phyloP scores from a whole-genome alignment of 192 early-diverging fungal species.

The Dissophora globulifera region DNA sequence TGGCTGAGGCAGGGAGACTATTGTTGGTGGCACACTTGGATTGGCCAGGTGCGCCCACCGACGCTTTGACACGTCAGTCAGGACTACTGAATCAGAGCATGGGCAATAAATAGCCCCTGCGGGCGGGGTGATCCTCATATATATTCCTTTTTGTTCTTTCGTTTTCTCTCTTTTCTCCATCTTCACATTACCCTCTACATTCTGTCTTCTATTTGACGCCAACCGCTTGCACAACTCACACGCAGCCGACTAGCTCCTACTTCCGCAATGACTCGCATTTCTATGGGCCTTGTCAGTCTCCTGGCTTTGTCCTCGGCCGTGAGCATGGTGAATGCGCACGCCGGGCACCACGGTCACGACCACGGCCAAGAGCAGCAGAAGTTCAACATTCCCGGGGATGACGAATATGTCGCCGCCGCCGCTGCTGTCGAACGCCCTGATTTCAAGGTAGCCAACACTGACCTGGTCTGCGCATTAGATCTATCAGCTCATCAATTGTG shows the following conservation, averaged over 20 bases:
- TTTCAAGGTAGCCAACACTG: conserved; percentile 46
- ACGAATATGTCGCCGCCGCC: conserved; percentile 4
- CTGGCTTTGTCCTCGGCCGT: conserved; percentile 48
- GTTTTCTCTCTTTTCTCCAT: not conserved
- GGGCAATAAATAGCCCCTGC: too few relatives aligned
- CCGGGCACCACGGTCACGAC: conserved; percentile 21
- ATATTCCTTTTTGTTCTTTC: conserved; percentile 13
- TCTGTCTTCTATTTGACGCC: not conserved
- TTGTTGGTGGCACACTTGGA: conserved; percentile 13
- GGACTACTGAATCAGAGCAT: too few relatives aligned
- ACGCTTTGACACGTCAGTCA: conserved; percentile 30
- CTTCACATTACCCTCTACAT: not conserved
- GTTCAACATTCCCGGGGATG: conserved; percentile 49
- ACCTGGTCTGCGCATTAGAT: not conserved
- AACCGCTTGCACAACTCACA: too few relatives aligned
- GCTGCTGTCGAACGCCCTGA: conserved; percentile 2
- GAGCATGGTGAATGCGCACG: conserved; percentile 49
- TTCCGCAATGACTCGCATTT: conserved; percentile 38
- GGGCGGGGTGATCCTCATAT: too few relatives aligned
- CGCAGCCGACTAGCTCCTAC: not conserved
- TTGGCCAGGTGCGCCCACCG: not conserved
- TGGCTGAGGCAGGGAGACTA: not conserved
- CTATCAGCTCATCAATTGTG: not conserved
- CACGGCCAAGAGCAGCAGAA: conserved; percentile 15
- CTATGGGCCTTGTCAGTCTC: conserved; percentile 38